A percentile compares a stretch with the other conserved stretches of the same genome.
Conservation (phyloP, 495 filamentous ascomycete species). For the Neurospora sp. region DNA sequence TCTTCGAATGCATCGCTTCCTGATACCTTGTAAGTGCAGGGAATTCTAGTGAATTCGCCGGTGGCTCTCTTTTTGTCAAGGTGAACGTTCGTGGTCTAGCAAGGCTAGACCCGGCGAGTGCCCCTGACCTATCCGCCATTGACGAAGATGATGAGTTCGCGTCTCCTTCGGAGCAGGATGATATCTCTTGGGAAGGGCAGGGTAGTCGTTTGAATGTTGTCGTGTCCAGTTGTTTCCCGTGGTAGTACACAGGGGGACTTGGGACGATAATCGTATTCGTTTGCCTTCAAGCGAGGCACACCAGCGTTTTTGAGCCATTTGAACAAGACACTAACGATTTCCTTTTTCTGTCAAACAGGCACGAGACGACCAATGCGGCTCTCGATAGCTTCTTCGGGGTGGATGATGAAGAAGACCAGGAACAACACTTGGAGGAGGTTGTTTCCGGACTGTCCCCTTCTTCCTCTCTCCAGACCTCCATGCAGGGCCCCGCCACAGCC, state of each 20-base stretch:
- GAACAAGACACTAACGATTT: neutral
- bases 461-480: neutral
- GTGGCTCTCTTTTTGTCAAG: neutral
- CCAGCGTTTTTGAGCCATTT: neutral
- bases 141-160: neutral
- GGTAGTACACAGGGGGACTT: neutral
- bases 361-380: neutral
- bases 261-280: neutral
- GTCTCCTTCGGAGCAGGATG: neutral
- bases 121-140: neutral
- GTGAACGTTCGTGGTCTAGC: neutral
- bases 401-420: neutral
- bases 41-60: neutral
- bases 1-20: neutral
- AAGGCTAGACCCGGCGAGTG: neutral
- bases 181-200: neutral
- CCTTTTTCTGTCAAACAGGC: neutral
- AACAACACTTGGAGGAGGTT: neutral
- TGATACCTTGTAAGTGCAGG: neutral
- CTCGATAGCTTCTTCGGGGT: neutral
- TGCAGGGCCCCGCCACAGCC: neutral
- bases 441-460: neutral
- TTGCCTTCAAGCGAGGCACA: neutral
- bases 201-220: neutral
- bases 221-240: neutral